Evolutionary conservation across 2,329 filamentous ascomycete species (phyloP).

Genomic region (Fusarium anthophilum): DNA sequence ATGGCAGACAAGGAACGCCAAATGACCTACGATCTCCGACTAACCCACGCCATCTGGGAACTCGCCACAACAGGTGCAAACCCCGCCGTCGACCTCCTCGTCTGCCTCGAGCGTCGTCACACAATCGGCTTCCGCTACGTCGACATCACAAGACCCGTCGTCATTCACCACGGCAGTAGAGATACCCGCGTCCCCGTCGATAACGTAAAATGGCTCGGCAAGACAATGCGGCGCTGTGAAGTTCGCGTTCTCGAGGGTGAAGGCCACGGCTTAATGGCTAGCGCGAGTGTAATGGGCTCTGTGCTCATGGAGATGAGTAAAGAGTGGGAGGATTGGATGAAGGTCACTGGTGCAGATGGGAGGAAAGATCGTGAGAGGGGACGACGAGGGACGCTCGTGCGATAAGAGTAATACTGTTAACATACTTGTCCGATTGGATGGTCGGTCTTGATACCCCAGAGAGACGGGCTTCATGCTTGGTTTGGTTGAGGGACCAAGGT

Average conservation of each 20-base stretch:
- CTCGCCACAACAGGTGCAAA: slow-evolving; percentile 91
- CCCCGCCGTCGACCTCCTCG: slow-evolving; percentile 89
- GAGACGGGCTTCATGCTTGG: slow-evolving; percentile 1
- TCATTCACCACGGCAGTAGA: slow-evolving; percentile 92
- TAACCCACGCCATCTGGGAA: slow-evolving; percentile 95
- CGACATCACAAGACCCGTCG: slow-evolving; percentile 88
- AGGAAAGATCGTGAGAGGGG: slow-evolving; percentile 48
- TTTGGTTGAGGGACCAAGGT: background rate
- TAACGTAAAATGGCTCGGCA: slow-evolving; percentile 94
- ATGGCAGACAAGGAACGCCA: slow-evolving; percentile 77
- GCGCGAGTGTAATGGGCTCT: slow-evolving; percentile 88
- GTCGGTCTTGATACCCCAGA: slow-evolving; percentile 30
- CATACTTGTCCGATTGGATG: background rate
- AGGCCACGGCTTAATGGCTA: slow-evolving; percentile 96
- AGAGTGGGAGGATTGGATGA: slow-evolving; percentile 92
- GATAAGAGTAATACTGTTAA: background rate
- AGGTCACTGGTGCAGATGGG: slow-evolving; percentile 60
- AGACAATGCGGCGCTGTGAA: slow-evolving; percentile 92
- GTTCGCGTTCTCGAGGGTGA: slow-evolving; percentile 90
- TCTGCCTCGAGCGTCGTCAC: slow-evolving; percentile 90
- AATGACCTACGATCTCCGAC: slow-evolving; percentile 79
- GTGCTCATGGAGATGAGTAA: slow-evolving; percentile 94
- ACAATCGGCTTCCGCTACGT: slow-evolving; percentile 97
- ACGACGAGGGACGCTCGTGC: slow-evolving; percentile 40
- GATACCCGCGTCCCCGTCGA: slow-evolving; percentile 94